A percentile compares a stretch with the other conserved stretches of the same genome.
phyloP scores from a whole-genome alignment of 1,284 basidiomycete genomes.

The Apiotrichum laibachii region DNA sequence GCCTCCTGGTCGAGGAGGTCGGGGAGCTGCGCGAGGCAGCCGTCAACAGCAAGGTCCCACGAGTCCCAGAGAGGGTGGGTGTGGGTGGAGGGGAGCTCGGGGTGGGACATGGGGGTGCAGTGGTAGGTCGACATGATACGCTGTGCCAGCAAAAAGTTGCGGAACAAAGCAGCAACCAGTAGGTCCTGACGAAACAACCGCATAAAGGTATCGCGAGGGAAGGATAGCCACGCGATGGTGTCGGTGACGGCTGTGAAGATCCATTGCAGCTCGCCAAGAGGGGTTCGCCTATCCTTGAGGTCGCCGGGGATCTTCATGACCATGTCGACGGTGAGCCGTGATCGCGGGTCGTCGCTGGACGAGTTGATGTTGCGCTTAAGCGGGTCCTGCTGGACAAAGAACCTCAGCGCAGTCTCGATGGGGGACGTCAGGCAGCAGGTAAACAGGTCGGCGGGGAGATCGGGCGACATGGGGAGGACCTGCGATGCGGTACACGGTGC shows the following conservation, averaged over 20 bases:
- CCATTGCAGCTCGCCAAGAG: slow-evolving; percentile 97
- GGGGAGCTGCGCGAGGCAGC: slow-evolving; percentile 89
- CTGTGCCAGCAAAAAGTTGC: slow-evolving; percentile 95
- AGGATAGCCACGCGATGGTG: slow-evolving; percentile 98
- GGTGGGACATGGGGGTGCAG: slow-evolving; percentile 93
- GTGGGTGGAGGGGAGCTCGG: slow-evolving; percentile 87
- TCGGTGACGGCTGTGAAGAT: slow-evolving; percentile 99
- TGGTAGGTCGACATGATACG: slow-evolving; percentile 98
- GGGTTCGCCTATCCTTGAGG: slow-evolving; percentile 91
- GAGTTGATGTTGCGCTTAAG: slow-evolving; percentile 62
- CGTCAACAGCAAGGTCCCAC: slow-evolving; percentile 96
- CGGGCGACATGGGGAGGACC: slow-evolving; percentile 89
- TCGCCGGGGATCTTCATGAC: slow-evolving; percentile 95
- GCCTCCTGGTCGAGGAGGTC: slow-evolving; percentile 67
- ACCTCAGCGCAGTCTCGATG: slow-evolving; percentile 94
- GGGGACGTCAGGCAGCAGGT: slow-evolving; percentile 97
- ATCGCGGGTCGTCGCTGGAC: slow-evolving; percentile 51
- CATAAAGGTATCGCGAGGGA: slow-evolving; percentile 89
- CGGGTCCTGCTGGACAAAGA: slow-evolving; percentile 88
- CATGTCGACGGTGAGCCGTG: slow-evolving; percentile 74
- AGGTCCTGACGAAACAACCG: slow-evolving; percentile 93
- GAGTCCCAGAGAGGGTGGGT: slow-evolving; percentile 94
- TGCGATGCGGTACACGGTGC: slow-evolving; percentile 92
- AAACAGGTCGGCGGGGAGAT: slow-evolving; percentile 94
- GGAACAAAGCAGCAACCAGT: slow-evolving; percentile 91